A percentile compares a stretch with the other conserved stretches of the same genome.
Evolutionary conservation across 2,329 filamentous ascomycete species (phyloP).

Genomic region (Dothistroma pini): DNA sequence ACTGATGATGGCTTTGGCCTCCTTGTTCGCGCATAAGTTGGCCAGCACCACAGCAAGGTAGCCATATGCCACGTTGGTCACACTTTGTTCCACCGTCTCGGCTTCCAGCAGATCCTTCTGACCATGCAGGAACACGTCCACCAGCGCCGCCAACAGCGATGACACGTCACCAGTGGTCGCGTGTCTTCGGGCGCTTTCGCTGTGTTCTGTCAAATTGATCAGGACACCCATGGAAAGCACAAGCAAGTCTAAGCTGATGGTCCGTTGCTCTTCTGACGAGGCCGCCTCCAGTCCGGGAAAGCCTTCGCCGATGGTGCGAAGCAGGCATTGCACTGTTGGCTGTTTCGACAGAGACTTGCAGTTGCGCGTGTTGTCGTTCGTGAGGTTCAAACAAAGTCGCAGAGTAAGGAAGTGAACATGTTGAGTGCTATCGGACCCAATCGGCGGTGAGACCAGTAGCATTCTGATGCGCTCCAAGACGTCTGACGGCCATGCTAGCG

Average conservation of each 20-base stretch:
- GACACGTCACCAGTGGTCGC: constrained; percentile 10
- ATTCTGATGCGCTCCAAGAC: constrained; percentile 19
- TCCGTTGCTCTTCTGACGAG: constrained; percentile 49
- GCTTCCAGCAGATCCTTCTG: constrained; percentile 47
- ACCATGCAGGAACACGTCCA: constrained; percentile 29
- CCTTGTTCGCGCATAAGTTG: constrained; percentile 64
- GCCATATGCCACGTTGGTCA: constrained; percentile 77
- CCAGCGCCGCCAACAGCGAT: constrained; percentile 23
- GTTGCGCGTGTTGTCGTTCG: constrained; percentile 71
- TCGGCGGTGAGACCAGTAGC: constrained; percentile 17
- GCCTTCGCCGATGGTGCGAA: constrained; percentile 25
- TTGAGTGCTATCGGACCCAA: constrained; percentile 11
- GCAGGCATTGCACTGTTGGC: constrained; percentile 46
- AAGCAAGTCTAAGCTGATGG: constrained; percentile 61
- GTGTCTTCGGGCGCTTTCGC: constrained; percentile 50
- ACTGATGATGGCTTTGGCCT: constrained; percentile 36
- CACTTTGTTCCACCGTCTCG: constrained; percentile 66
- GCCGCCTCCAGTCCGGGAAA: constrained; percentile 24
- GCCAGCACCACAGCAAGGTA: constrained; percentile 83
- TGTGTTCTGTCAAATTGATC: constrained; percentile 85
- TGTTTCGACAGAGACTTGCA: constrained; percentile 62
- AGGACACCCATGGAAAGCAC: constrained; percentile 75
- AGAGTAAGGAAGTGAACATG: constrained; percentile 48
- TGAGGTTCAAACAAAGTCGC: constrained; percentile 76
- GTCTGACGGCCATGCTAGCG: constrained; percentile 25